Evolutionary conservation across 2,329 filamentous ascomycete species (phyloP).

Genomic region (Curvularia eragrostidis): DNA sequence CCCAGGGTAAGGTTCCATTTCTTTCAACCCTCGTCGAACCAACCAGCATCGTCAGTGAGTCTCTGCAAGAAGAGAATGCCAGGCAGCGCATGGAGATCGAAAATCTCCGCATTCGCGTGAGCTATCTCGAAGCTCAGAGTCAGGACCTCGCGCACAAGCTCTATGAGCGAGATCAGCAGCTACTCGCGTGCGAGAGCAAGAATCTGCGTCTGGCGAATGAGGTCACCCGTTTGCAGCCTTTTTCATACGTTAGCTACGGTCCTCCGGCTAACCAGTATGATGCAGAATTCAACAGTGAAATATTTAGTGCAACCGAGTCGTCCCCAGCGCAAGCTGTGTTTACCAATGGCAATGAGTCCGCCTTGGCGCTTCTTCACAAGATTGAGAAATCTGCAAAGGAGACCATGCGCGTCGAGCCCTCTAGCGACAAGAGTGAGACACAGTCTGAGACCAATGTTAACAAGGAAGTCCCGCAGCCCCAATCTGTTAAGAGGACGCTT

Average conservation of each 20-base stretch:
- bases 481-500: constrained; percentile 8
- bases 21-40: constrained; percentile 4
- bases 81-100: constrained; percentile 17
- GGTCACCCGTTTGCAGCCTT: constrained; percentile 4
- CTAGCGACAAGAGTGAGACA: constrained; percentile 4
- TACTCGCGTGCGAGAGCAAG: constrained; percentile 9
- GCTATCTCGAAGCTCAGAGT: constrained; percentile 13
- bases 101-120: constrained; percentile 14
- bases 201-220: constrained; percentile 1
- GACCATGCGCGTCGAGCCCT: constrained; percentile 6
- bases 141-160: constrained; percentile 11
- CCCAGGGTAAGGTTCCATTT: constrained; percentile 26
- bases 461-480: constrained; percentile 11
- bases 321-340: constrained; percentile 19
- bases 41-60: constrained; percentile 1
- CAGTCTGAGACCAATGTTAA: constrained; percentile 6
- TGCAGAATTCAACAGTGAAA: constrained; percentile 31
- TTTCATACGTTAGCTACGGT: constrained; percentile 3
- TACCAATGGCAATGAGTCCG: constrained; percentile 26
- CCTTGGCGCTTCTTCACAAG: constrained; percentile 31
- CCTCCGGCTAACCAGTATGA: constrained; percentile 20
- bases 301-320: constrained; percentile 13
- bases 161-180: constrained; percentile 8
- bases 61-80: constrained; percentile 4
- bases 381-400: constrained; percentile 28